Evolutionary conservation across 2,329 filamentous ascomycete genomes (phyloP).

Genomic region (Apiospora rasikravindrae): DNA sequence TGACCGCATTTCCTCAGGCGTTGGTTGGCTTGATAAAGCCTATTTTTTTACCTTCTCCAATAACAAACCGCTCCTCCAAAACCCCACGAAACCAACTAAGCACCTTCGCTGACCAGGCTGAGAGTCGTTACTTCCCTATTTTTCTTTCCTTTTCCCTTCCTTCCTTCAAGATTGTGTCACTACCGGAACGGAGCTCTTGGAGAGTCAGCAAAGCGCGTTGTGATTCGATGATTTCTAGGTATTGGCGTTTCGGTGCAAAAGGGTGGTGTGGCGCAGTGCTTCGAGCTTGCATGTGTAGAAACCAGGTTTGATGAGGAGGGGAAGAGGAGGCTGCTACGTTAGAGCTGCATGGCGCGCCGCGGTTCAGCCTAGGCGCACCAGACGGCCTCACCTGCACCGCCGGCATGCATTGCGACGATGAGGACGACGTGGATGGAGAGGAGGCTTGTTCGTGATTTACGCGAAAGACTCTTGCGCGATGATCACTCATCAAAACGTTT

Average conservation of each 20-base stretch:
- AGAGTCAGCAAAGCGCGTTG: background rate
- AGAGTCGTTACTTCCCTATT: background rate
- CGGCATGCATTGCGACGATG: background rate
- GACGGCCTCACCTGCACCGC: background rate
- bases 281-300: constrained; percentile 6
- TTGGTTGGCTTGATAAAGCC: background rate
- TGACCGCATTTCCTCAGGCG: background rate
- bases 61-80: background rate
- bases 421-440: background rate
- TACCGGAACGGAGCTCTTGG: background rate
- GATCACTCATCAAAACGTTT: constrained; percentile 6
- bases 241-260: background rate
- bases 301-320: background rate
- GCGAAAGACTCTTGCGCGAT: background rate
- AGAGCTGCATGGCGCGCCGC: constrained; percentile 5
- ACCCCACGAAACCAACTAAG: background rate
- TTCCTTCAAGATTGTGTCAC: background rate
- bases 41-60: background rate
- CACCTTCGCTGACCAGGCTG: background rate
- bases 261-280: constrained; percentile 9
- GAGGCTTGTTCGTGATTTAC: background rate
- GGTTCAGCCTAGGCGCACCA: constrained; percentile 17
- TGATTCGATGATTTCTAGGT: background rate
- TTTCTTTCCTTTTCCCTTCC: background rate
- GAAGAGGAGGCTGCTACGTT: constrained; percentile 9